These are phyloP conservation scores for Penicillium soppii DNA, from an alignment of 495 filamentous ascomycete species.

Conservation along the genomic window DNA sequence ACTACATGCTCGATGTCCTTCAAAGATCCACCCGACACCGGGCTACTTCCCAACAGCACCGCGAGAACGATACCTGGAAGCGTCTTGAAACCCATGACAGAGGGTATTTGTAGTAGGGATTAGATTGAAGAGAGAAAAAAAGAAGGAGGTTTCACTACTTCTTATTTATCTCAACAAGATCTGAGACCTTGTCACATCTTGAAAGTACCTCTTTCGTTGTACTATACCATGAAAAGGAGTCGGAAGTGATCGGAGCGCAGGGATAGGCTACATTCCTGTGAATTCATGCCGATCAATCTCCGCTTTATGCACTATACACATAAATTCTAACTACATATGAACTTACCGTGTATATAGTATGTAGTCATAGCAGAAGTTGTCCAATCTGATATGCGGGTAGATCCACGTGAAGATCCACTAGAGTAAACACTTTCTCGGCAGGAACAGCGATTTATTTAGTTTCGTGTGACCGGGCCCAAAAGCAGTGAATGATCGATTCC, in stretches of 20 bases:
- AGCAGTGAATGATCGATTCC: no score
- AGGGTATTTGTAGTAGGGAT: background rate
- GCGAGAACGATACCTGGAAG: slow-evolving; percentile 16
- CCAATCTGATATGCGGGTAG: slow-evolving; percentile 4
- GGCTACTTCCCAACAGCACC: slow-evolving; percentile 18
- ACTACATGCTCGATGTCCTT: slow-evolving; percentile 57
- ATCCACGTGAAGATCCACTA: slow-evolving; percentile 1
- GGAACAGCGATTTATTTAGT: background rate
- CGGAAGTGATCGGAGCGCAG: background rate
- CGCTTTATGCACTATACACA: background rate
- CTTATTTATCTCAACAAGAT: background rate
- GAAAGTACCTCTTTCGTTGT: background rate
- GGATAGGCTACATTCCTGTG: slow-evolving; percentile 1
- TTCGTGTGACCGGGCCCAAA: no score
- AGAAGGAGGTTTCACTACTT: background rate
- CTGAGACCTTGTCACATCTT: background rate
- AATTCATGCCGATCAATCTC: background rate
- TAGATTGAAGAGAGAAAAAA: background rate
- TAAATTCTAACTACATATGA: no score
- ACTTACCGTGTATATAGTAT: no score
- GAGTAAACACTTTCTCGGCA: background rate
- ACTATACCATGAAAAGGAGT: background rate
- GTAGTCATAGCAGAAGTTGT: background rate
- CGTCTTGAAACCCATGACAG: slow-evolving; percentile 12
- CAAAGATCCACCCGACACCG: slow-evolving; percentile 39